Evolutionary conservation across 495 filamentous ascomycete species (phyloP), one percentile per base, ranked within the genome.

Genomic region (Podospora sp.): DNA sequence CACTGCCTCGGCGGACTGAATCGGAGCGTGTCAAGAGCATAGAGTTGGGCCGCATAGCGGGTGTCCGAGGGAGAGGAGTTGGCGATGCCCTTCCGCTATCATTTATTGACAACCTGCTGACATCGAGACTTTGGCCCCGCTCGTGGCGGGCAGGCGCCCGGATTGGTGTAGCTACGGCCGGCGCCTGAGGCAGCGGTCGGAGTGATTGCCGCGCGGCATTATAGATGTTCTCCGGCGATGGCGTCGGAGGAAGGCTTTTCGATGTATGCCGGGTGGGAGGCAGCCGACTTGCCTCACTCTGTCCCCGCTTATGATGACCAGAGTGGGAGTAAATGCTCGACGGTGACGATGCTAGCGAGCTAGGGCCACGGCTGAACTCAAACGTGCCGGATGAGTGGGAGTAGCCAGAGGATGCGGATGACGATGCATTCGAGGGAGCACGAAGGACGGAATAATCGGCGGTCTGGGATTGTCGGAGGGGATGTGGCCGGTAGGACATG

Each of bases 291-390:
- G 84, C 82, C 77, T 96, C 92, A 74, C 91, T 94, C 73, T 88
- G 87, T 40, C 91, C 92, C 68, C 92, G 85, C 77, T 88, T 91
- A 72, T 94, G 92, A n/a, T 94, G 92, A 18, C 87, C 84, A 26
- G 82, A 67, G 51, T 80, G 71, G 26, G 77, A 79, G 68, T 86
- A 85, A 27, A 80, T 80, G 74, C 86, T 89, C n/a, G 92, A 94
- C 11, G 84, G 85, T 69, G 86, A 85, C 5, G 92, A 94, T n/a
- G 92, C 92, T 29, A 89, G 77, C 8, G 90, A 69, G 65, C 72
- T 92, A 74, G 91, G 93, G 57, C 90, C 88, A 53, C 90, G 87
- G 71, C 90, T 91, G 21, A 88, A 82, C 18, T 88, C 83, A 68
- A 87, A 90, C 1, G 84, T 81, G 68, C 85, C 78, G 4, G 87